Evolutionary conservation across 306 rosid genomes (phyloP).

Genomic region (Cucurbita argyrosperma): DNA sequence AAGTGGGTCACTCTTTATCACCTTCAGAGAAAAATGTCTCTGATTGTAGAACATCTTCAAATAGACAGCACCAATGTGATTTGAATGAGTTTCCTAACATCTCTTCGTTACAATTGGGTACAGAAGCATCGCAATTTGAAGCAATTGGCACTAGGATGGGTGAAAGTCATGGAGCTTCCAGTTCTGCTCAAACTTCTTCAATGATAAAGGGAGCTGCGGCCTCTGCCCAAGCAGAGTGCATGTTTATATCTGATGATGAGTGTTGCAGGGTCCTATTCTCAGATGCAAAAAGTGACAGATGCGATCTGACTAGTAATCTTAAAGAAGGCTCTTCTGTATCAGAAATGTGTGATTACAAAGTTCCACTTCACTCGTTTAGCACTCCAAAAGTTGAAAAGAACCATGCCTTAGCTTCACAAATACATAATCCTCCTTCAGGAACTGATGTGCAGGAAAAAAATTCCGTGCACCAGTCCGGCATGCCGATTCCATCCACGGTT

Average conservation of each 20-base stretch:
- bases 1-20: slow-evolving; percentile 31
- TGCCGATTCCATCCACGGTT: slow-evolving; percentile 13
- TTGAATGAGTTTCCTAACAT: slow-evolving; percentile 29
- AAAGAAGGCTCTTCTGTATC: slow-evolving; percentile 15
- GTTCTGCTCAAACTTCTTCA: slow-evolving; percentile 31
- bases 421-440: slow-evolving; percentile 19
- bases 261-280: slow-evolving; percentile 71
- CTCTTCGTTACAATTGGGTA: slow-evolving; percentile 37
- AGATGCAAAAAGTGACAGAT: slow-evolving; percentile 29
- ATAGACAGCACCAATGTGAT: slow-evolving; percentile 23
- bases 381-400: slow-evolving; percentile 20
- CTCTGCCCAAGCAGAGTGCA: slow-evolving; percentile 31
- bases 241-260: slow-evolving; percentile 73
- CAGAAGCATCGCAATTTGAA: slow-evolving; percentile 33
- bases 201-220: slow-evolving; percentile 20
- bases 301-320: slow-evolving; percentile 8
- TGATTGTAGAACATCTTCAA: slow-evolving; percentile 27
- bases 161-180: slow-evolving; percentile 27
- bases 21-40: slow-evolving; percentile 35
- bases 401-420: slow-evolving; percentile 20
- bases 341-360: slow-evolving; percentile 29
- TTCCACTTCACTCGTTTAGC: slow-evolving; percentile 32
- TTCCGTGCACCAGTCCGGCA: slow-evolving; percentile 23
- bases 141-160: slow-evolving; percentile 13
- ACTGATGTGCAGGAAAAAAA: slow-evolving; percentile 19